Base-by-base conservation (phyloP, 2,329 filamentous ascomycete species). In the Curvularia lunata region DNA sequence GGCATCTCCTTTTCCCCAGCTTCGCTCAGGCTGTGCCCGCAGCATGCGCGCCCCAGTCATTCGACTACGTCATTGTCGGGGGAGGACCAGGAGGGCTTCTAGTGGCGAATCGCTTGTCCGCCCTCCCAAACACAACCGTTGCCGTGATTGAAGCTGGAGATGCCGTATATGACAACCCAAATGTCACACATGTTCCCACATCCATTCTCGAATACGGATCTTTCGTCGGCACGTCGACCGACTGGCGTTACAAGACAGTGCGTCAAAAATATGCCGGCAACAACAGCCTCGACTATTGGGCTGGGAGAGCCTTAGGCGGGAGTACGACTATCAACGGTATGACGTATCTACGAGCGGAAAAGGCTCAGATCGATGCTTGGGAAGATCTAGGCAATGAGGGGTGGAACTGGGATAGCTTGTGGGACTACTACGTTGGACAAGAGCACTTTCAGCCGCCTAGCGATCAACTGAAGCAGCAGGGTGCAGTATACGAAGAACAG, bases 321-420 rank as follows among this genome's bases (percentile, higher is more conserved):
- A 78, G 77, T 3, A 79, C 75, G 16, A 69, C 72, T 9, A 80
- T 82, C 52, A 81, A 82, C 64, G 79, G 75, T 2, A 75, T 75
- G 71, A 75, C 73, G 5, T 77, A 75, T 59, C 52, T 75, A 9
- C 64, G 73, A 6, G 73, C 73, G 12, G 74, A 75, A 52, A 68
- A 65, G 19, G 64, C 55, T 5, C 73, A 76, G 48, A 69, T 75
- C 37, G 70, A 75, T 52, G 65, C 65, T 2, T 77, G 74, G 73
- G 69, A 73, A 60, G 51, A 63, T 27, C 38, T 77, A 7, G 74
- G 72, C 1, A 77, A 76, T 37, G 51, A 64, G 18, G 71, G 71
- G 9, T 76, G 73, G 74, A 69, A 69, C 34, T 77, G 74, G 73
- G 57, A 68, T 9, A 61, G 48, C 9, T 42, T 77, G 41, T 66